Base-by-base conservation (phyloP, 352 stramenopile species). In the Globisporangium rhizosaccharum region DNA sequence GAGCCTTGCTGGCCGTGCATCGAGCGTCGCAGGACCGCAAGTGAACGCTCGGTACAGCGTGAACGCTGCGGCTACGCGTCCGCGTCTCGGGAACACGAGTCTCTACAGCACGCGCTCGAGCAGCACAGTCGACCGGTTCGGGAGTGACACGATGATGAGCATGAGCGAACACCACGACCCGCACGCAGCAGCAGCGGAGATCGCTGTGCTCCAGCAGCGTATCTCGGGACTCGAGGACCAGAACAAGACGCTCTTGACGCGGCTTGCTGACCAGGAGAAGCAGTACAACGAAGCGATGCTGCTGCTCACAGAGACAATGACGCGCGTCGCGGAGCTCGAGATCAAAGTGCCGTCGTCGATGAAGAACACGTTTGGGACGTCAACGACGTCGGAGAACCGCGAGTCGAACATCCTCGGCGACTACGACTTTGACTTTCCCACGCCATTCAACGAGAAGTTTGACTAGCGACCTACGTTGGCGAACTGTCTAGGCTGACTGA, bases 251-350 rank as follows among this genome's bases (percentile, higher is more conserved):
- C 64, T 94, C 10, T 68, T 88, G 57, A 86, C 67, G 15, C 81
- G 82, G 23, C 68, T 92, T 44, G 67, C 68, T 0, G 77, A 91
- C 45, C 82, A 92, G 66, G 80, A 94, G 71, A 88, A 86, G 48
- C 85, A 94, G 63, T 91, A 94, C 70, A 83, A 88, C 53, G 80
- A 94, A 60, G 83, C 82, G 25, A 94, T 92, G 85, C 68, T 94
- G 62, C 62, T 94, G 59, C 70, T 94, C 23, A 91, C 81, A 11
- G 83, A 88, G 55, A 94, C 85, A 42, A 91, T 94, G 82, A 92
- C 85, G 28, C 80, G 85, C 53, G 76, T 94, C 33, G 82, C 82
- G 9, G 80, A 94, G 63, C 84, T 94, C 66, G 85, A 94, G 67
- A 85, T 90, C 30, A 81, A 77, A 47, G 26, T 87, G 53, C 76